These are phyloP conservation scores for Alternaria longipes DNA, from an alignment of 2,329 filamentous ascomycete species.

Conservation along the genomic window DNA sequence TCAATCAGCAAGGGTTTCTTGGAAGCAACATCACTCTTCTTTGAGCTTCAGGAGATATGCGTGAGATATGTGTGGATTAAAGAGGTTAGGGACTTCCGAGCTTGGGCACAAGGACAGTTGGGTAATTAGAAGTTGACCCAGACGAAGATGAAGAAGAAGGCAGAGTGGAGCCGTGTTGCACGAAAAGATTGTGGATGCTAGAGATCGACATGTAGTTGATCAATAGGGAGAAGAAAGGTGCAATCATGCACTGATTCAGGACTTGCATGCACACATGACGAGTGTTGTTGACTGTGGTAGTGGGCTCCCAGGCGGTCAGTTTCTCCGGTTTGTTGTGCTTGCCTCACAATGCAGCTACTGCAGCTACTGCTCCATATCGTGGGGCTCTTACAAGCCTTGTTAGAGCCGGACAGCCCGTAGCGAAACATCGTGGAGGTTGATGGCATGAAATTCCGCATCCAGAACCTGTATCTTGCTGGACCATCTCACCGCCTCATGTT, in stretches of 20 bases:
- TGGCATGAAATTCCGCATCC: not conserved
- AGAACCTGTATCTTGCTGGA: slow-evolving; percentile 5
- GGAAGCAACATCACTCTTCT: slow-evolving; percentile 44
- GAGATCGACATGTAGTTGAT: not conserved
- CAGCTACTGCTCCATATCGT: not conserved
- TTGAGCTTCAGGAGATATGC: slow-evolving; percentile 54
- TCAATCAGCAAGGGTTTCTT: slow-evolving; percentile 47
- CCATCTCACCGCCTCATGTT: not conserved
- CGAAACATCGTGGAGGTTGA: slow-evolving; percentile 5
- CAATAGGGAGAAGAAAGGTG: not conserved
- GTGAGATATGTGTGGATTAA: slow-evolving; percentile 52
- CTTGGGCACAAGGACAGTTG: slow-evolving; percentile 28
- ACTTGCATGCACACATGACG: not conserved
- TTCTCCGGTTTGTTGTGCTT: slow-evolving; percentile 4
- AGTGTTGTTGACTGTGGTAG: not conserved
- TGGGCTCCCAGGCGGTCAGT: not conserved
- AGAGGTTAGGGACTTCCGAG: slow-evolving; percentile 53
- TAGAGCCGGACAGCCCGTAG: not conserved
- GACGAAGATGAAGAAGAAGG: slow-evolving; percentile 4
- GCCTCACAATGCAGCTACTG: slow-evolving; percentile 4
- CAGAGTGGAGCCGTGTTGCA: not conserved
- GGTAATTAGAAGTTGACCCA: slow-evolving; percentile 21
- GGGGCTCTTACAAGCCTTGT: not conserved
- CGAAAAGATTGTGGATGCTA: not conserved
- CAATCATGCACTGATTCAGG: not conserved